Percentiles rank a stretch among this genome's conserved stretches.
Conservation (phyloP, 257 asterid species). For the Solanum pimpinellifolium region DNA sequence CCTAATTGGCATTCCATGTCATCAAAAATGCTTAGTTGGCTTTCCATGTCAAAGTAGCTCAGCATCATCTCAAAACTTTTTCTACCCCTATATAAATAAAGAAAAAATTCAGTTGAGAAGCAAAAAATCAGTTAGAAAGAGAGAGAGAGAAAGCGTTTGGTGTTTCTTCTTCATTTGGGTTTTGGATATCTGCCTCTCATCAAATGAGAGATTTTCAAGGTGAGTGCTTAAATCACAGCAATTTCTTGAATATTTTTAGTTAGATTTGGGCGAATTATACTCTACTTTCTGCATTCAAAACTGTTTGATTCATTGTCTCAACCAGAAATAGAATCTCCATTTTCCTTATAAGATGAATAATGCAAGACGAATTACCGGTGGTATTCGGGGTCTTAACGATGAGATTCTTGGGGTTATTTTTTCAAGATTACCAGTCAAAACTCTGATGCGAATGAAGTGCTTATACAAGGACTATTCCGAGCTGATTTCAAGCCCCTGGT, state of each 20-base stretch:
- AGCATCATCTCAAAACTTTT: not conserved
- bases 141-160: not conserved
- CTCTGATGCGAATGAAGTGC: not conserved
- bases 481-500: not conserved
- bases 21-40: no score
- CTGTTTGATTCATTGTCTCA: not conserved
- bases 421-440: not conserved
- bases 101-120: no score
- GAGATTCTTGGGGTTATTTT: not conserved
- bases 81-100: no score
- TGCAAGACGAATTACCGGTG: not conserved
- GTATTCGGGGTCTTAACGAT: not conserved
- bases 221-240: not conserved
- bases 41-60: no score
- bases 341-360: not conserved
- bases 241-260: not conserved
- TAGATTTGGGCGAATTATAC: no score
- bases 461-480: not conserved
- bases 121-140: not conserved
- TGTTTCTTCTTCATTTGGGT: not conserved
- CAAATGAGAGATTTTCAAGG: not conserved
- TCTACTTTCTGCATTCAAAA: not conserved
- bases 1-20: not conserved
- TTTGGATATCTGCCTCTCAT: not conserved
- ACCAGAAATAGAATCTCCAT: not conserved